Conservation (phyloP, 2,329 filamentous ascomycete genomes). For the Colletotrichum camelliae region DNA sequence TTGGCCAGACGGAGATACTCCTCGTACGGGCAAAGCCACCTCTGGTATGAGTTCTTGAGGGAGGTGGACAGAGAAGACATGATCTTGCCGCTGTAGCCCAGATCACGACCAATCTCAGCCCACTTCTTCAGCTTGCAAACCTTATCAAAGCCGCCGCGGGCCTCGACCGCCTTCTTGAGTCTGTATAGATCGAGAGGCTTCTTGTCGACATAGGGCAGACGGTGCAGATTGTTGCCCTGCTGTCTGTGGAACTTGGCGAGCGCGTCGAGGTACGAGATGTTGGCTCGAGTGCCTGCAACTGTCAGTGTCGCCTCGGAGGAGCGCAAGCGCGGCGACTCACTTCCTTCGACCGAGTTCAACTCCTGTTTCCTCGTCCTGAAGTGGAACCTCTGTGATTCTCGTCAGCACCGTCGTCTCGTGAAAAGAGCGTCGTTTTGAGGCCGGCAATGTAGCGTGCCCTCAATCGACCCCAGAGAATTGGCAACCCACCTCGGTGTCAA, state of each 20-base stretch:
- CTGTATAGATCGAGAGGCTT: slow-evolving; percentile 95
- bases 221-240: slow-evolving; percentile 90
- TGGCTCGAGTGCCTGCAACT: slow-evolving; percentile 82
- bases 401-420: not conserved
- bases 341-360: slow-evolving; percentile 97
- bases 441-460: not conserved
- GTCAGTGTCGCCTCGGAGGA: slow-evolving; percentile 36
- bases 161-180: slow-evolving; percentile 95
- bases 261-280: slow-evolving; percentile 94
- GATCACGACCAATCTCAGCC: slow-evolving; percentile 95
- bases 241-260: slow-evolving; percentile 97
- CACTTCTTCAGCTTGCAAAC: slow-evolving; percentile 99
- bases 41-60: slow-evolving; percentile 96
- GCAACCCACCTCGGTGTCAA: slow-evolving; percentile 84
- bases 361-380: slow-evolving; percentile 96
- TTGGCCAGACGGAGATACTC: slow-evolving; percentile 91
- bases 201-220: slow-evolving; percentile 96
- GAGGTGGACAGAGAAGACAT: slow-evolving; percentile 99
- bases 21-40: slow-evolving; percentile 96
- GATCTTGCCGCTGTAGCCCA: slow-evolving; percentile 98
- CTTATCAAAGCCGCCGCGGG: slow-evolving; percentile 91
- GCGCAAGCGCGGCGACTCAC: slow-evolving; percentile 56
- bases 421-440: not conserved
- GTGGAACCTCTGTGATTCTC: slow-evolving; percentile 77
- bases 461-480: not conserved